These are phyloP conservation scores for Colletotrichum caudatum DNA, from an alignment of 2,329 filamentous ascomycete genomes.

Conservation along the genomic window DNA sequence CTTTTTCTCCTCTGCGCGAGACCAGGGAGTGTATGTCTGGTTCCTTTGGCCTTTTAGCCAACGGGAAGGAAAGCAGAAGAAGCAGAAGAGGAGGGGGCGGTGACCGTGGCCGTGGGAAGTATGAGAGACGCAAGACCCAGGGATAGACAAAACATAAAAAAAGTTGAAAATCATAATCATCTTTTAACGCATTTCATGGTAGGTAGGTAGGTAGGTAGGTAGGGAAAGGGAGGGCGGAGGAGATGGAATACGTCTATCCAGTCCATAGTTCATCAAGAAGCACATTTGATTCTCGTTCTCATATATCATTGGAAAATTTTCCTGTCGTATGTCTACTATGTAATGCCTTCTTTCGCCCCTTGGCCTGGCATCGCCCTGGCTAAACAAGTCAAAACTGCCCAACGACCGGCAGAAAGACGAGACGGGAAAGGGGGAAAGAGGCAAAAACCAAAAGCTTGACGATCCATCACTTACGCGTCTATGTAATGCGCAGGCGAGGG, in stretches of 20 bases:
- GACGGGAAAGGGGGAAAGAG: not conserved
- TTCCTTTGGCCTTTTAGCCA: not conserved
- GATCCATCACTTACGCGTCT: not conserved
- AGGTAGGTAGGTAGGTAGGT: not conserved
- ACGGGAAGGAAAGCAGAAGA: not conserved
- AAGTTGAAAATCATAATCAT: not conserved
- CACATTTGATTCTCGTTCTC: constrained; percentile 9
- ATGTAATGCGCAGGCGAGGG: not conserved
- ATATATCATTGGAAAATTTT: not conserved
- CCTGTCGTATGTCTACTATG: not conserved
- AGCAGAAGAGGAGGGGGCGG: not conserved
- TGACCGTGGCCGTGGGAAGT: not conserved
- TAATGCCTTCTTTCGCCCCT: not conserved
- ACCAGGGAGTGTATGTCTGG: not conserved
- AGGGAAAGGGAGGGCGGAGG: constrained; percentile 1
- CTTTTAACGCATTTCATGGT: not conserved
- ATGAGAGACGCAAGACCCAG: constrained; percentile 8
- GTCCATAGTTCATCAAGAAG: constrained; percentile 32
- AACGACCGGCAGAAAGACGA: not conserved
- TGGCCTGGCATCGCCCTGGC: not conserved
- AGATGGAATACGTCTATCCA: not conserved
- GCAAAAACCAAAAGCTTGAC: not conserved
- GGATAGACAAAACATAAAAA: constrained; percentile 5
- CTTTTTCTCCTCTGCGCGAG: not conserved
- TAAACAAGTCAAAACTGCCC: no score